Percentiles rank a stretch among this genome's conserved stretches.
Conservation (phyloP, 441 rosid genomes). For the Erysimum pusillum region DNA sequence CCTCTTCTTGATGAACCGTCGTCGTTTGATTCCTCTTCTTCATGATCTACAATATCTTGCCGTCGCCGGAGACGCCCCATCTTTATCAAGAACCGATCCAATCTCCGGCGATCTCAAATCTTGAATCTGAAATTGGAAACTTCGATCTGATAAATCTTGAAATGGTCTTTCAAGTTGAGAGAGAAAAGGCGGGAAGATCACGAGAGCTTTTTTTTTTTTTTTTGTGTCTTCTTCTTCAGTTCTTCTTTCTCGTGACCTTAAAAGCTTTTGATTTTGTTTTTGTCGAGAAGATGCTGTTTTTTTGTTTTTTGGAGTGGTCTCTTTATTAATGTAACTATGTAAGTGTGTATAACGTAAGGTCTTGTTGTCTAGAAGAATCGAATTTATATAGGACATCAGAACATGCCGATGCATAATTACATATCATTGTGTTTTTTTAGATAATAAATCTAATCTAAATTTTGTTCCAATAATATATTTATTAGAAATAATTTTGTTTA, state of each 20-base stretch:
- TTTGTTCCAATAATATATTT: too few species aligned
- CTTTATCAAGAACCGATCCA: background rate
- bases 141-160: background rate
- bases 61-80: slow-evolving; percentile 36
- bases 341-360: slow-evolving; percentile 7
- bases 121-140: slow-evolving; percentile 1
- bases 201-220: slow-evolving; percentile 17
- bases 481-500: too few species aligned
- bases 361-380: slow-evolving; percentile 33
- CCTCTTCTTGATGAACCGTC: slow-evolving; percentile 60
- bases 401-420: background rate
- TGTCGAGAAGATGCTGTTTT: background rate
- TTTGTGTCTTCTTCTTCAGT: background rate
- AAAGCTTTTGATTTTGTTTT: slow-evolving; percentile 17
- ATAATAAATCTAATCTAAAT: too few species aligned
- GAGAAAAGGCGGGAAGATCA: slow-evolving; percentile 34
- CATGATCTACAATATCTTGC: slow-evolving; percentile 41
- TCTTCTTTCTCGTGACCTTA: slow-evolving; percentile 21
- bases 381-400: background rate
- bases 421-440: too few species aligned
- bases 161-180: background rate
- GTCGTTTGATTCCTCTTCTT: slow-evolving; percentile 53
- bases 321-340: background rate
- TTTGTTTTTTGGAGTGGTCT: background rate
- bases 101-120: slow-evolving; percentile 13